Base-by-base conservation (phyloP, 2,329 filamentous ascomycete genomes). In the Septoria petroselini region DNA sequence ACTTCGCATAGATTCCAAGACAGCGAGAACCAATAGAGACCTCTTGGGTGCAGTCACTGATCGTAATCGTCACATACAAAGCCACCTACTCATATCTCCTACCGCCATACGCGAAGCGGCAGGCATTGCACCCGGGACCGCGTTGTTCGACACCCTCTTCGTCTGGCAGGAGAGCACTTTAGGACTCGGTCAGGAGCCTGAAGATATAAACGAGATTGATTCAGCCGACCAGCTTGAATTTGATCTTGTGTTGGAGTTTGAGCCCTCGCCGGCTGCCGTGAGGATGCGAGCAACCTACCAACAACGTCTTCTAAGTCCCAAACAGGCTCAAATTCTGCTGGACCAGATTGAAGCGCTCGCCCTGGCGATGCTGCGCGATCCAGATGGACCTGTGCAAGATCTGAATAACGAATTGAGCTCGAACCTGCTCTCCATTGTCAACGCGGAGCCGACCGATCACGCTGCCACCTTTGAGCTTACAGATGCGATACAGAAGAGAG, bases 131-230 rank as follows among this genome's bases (percentile, higher is more conserved):
- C 73, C 81, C 0, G 73, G 76, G 1, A 75, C 80, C 31, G 41
- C 37, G 3, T 68, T 95, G 0, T 95, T 91, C 58, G 87, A 95
- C 58, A 77, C 84, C 0, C 72, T 95, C 0, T 84, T 95, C 60
- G 83, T 91, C 0, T 96, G 91, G 75, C 91, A 96, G 60, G 85
- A 95, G 62, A 86, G 84, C 0, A 71, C 85, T 14, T 56, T 68
- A 1, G 54, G 57, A 2, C 57, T 63, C n/a, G 55, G 63, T 3
- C 62, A 71, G 60, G 30, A 25, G 7, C 17, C 38, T 4, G n/a
- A 46, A 3, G n/a, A 41, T 6, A 71, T 91, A 0, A 67, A 62
- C 7, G 74, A 89, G 47, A 65, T 80, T 0, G 75, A 78, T 19
- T 82, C 85, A 44, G 68, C 76, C 4, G 91, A 96, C 63, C 79